These are phyloP conservation scores for Lepidium africanum DNA, from an alignment of 345 rosid species.

Conservation along the genomic window DNA sequence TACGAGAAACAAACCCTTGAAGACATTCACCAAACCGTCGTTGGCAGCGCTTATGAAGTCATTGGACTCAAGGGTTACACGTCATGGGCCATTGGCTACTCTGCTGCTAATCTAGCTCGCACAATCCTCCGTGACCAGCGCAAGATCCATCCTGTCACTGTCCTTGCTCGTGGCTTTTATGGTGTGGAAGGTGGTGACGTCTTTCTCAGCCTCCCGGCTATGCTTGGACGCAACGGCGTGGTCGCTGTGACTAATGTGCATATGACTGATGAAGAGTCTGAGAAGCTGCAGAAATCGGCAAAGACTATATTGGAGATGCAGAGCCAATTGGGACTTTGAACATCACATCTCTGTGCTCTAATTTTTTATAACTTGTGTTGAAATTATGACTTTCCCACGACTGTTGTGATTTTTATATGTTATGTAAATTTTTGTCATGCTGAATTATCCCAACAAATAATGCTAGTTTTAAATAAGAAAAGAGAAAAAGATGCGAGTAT, in stretches of 20 bases:
- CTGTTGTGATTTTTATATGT: not conserved
- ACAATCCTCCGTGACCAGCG: constrained; percentile 79
- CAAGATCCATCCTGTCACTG: constrained; percentile 81
- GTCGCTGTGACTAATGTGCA: constrained; percentile 73
- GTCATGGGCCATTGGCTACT: constrained; percentile 98
- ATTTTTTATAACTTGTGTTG: not conserved
- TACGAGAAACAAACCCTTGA: constrained; percentile 77
- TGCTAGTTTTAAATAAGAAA: not conserved
- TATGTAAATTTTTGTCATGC: constrained; percentile 3
- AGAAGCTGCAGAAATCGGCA: constrained; percentile 60
- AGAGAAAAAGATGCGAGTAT: not conserved
- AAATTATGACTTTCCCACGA: not conserved
- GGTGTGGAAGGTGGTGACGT: constrained; percentile 64
- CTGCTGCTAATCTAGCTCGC: constrained; percentile 72
- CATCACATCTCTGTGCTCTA: not conserved
- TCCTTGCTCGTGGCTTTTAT: constrained; percentile 77
- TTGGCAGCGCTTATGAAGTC: constrained; percentile 73
- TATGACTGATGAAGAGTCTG: constrained; percentile 59
- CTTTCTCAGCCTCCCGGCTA: constrained; percentile 83
- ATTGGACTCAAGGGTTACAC: constrained; percentile 87
- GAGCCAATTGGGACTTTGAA: constrained; percentile 53
- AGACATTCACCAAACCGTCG: constrained; percentile 60
- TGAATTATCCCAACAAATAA: not conserved
- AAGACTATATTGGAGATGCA: constrained; percentile 62
- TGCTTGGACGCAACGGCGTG: constrained; percentile 69